Base-by-base conservation (phyloP, 768 basidiomycete genomes). In the Leucosporidium yakuticum region DNA sequence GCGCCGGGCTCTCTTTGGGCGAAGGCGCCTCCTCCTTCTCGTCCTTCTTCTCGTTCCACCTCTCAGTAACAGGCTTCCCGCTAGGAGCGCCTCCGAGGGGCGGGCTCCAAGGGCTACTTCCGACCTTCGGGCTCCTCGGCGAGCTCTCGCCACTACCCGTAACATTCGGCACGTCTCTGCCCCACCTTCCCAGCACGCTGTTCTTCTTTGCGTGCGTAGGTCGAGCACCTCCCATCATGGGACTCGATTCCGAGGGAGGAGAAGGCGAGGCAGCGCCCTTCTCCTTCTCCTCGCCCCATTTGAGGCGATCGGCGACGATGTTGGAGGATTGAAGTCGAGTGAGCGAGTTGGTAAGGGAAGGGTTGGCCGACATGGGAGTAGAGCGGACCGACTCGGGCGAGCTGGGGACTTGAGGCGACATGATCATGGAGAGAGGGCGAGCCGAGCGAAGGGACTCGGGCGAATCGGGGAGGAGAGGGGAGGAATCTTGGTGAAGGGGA, bases 231-330 rank as follows among this genome's bases (percentile, higher is more conserved):
- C 65, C 60, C 44, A 61, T 60, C 55, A 54, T 14, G 5, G 31
- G 32, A 21, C 34, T 54, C 27, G 60, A 25, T 8, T 61, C 25
- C 4, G 59, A 47, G 2, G 62, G n/a, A 6, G 58, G 17, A 0
- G 61, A 27, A 21, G 55, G 14, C 50, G 17, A 3, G 0, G 59
- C 7, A 25, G 11, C 53, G 25, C 53, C 39, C 47, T 57, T 39
- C 39, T 50, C 31, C 6, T 25, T 23, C 25, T 62, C 44, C 27
- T 65, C 57, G 47, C 55, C 25, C 49, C 53, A 57, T 31, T 60
- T 58, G 56, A 71, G 66, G 15, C 70, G 66, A n/a, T 71, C 67
- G 23, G 67, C 63, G 32, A 71, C 70, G 53, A 71, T 68, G 31
- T 36, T 48, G 7, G 63, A 62, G 17, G 63, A 64, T 1, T 64